phyloP scores from a whole-genome alignment of 306 rosid species.

The Casuarina equisetifolia region DNA sequence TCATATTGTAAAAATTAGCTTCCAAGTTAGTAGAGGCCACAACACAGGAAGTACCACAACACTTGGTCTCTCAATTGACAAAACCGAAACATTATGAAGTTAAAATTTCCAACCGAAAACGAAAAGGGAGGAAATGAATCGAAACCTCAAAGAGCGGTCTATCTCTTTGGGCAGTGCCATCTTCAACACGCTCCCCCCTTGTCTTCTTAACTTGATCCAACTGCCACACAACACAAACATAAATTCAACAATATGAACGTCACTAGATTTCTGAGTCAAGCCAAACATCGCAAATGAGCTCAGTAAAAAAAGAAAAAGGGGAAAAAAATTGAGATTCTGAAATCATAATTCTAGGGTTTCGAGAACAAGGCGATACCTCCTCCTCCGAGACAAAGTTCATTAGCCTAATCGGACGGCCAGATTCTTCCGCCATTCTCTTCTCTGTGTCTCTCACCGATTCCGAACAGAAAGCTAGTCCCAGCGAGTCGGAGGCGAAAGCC shows the following conservation, averaged over 20 bases:
- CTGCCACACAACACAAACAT: constrained; percentile 37
- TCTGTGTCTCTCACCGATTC: not conserved
- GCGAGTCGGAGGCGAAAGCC: not conserved
- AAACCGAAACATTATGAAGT: not conserved
- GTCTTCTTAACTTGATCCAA: constrained; percentile 68
- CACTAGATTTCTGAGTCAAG: no score
- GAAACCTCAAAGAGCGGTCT: constrained; percentile 84
- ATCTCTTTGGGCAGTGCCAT: constrained; percentile 88
- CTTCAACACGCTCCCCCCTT: constrained; percentile 87
- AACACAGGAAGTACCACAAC: not conserved
- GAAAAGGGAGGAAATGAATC: not conserved
- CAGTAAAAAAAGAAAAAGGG: not conserved
- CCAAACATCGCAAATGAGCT: no score
- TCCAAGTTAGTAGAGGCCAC: not conserved
- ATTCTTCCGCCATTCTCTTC: constrained; percentile 63
- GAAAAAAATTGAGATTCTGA: not conserved
- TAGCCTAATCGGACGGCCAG: constrained; percentile 55
- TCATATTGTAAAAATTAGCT: not conserved
- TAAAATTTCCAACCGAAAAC: not conserved
- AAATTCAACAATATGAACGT: not conserved
- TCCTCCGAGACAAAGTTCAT: constrained; percentile 92
- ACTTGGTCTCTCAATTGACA: not conserved
- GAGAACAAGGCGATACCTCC: constrained; percentile 47
- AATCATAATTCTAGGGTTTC: not conserved
- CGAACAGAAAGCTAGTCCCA: not conserved